These are phyloP conservation scores for Diplodia scrobiculata DNA, from an alignment of 2,329 filamentous ascomycete species.

Conservation along the genomic window DNA sequence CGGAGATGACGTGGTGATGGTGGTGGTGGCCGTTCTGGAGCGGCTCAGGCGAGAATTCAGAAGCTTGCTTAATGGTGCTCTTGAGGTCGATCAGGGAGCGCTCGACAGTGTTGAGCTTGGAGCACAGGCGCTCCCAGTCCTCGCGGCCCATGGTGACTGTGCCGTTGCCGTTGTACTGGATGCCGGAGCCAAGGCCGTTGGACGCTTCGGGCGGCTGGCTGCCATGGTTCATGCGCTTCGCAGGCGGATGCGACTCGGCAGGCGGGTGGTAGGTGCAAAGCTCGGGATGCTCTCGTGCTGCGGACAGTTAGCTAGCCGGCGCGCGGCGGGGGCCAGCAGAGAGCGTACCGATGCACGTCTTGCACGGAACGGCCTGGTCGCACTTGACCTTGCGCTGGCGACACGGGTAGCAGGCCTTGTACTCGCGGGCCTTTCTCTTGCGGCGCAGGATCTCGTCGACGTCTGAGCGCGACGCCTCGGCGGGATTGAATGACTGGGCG, in stretches of 20 bases:
- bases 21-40: constrained; percentile 34
- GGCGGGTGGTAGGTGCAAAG: constrained; percentile 51
- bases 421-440: constrained; percentile 56
- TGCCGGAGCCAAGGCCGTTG: constrained; percentile 17
- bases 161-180: constrained; percentile 40
- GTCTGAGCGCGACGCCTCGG: constrained; percentile 47
- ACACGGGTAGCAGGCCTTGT: constrained; percentile 55
- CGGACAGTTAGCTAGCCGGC: constrained; percentile 20
- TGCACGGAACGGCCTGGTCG: constrained; percentile 53
- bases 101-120: constrained; percentile 53
- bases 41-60: constrained; percentile 34
- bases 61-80: constrained; percentile 44
- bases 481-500: constrained; percentile 12
- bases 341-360: constrained; percentile 50
- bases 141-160: constrained; percentile 46
- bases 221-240: constrained; percentile 40
- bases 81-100: constrained; percentile 51
- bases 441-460: constrained; percentile 55
- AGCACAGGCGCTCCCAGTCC: constrained; percentile 54
- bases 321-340: background rate
- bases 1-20: constrained; percentile 30
- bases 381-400: constrained; percentile 52
- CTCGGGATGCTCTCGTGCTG: constrained; percentile 52
- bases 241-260: constrained; percentile 45
- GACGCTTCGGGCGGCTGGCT: background rate